A percentile compares a stretch with the other conserved stretches of the same genome.
phyloP scores from a whole-genome alignment of 192 early-diverging fungal species.

The Podila epicladia region DNA sequence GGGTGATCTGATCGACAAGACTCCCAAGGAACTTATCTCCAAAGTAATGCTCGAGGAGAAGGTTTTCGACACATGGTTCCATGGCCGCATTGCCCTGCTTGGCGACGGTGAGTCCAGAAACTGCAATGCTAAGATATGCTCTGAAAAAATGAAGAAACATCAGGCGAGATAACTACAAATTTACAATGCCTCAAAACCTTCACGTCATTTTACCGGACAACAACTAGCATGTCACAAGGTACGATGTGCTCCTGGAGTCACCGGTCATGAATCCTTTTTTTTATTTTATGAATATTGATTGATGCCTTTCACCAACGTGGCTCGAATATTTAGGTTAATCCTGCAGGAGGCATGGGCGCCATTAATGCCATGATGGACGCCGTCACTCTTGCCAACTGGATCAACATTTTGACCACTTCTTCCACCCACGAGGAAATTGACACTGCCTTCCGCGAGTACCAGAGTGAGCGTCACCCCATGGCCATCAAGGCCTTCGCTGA shows the following conservation, averaged over 20 bases:
- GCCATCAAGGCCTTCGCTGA: neutral
- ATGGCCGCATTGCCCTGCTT: conserved; percentile 14
- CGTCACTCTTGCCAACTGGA: conserved; percentile 2
- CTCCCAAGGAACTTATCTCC: conserved; percentile 24
- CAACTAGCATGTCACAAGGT: neutral
- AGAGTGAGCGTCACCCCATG: neutral
- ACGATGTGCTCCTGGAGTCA: too few species aligned
- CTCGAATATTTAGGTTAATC: neutral
- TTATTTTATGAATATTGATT: too few species aligned
- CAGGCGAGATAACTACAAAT: too few species aligned
- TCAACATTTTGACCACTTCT: neutral
- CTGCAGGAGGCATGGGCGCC: conserved; percentile 1
- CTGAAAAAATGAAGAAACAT: too few species aligned
- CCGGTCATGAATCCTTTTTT: too few species aligned
- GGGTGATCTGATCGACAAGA: conserved; percentile 25
- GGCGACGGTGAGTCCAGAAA: conserved; percentile 21
- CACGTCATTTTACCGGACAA: too few species aligned
- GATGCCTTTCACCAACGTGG: too few species aligned
- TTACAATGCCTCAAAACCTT: too few species aligned
- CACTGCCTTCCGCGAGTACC: neutral
- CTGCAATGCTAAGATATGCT: too few species aligned
- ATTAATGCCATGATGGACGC: conserved; percentile 9
- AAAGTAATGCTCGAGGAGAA: conserved; percentile 47
- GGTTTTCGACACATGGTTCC: conserved; percentile 27
- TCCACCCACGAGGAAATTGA: neutral